phyloP scores from a whole-genome alignment of 2,329 filamentous ascomycete species.

The Cordyceps pruinosa region DNA sequence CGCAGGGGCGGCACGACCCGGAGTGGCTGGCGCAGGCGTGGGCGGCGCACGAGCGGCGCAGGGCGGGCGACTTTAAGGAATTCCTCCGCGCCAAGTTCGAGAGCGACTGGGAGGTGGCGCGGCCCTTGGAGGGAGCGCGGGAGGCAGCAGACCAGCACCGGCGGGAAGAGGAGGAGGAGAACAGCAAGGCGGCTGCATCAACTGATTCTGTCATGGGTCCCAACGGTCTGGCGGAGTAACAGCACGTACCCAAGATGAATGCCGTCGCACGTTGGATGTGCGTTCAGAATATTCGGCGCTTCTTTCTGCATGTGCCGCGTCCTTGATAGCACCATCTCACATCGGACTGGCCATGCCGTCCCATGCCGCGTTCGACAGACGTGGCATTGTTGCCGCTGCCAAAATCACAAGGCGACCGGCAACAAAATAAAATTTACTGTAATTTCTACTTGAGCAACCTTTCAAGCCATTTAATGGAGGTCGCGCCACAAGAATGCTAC shows the following conservation, averaged over 20 bases:
- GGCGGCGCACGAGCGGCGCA: slow-evolving; percentile 42
- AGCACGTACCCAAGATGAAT: background rate
- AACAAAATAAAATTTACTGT: too few species aligned
- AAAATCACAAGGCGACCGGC: too few species aligned
- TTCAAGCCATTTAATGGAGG: too few species aligned
- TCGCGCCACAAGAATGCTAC: background rate
- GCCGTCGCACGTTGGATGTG: background rate
- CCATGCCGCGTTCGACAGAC: too few species aligned
- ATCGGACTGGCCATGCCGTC: too few species aligned
- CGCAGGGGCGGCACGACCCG: slow-evolving; percentile 42
- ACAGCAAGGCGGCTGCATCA: background rate
- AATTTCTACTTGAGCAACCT: too few species aligned
- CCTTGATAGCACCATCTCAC: too few species aligned
- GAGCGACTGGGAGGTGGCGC: slow-evolving; percentile 39
- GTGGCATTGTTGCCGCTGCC: too few species aligned
- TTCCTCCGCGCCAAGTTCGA: slow-evolving; percentile 39
- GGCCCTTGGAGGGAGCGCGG: slow-evolving; percentile 23
- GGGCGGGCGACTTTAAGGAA: slow-evolving; percentile 43
- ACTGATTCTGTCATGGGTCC: background rate
- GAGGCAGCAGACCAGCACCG: background rate
- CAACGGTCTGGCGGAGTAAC: background rate
- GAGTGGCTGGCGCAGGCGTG: slow-evolving; percentile 48
- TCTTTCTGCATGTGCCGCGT: too few species aligned
- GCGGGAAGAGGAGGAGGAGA: background rate
- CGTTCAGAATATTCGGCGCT: too few species aligned